Conservation (phyloP, 345 rosid species). For the Hevea brasiliensis region DNA sequence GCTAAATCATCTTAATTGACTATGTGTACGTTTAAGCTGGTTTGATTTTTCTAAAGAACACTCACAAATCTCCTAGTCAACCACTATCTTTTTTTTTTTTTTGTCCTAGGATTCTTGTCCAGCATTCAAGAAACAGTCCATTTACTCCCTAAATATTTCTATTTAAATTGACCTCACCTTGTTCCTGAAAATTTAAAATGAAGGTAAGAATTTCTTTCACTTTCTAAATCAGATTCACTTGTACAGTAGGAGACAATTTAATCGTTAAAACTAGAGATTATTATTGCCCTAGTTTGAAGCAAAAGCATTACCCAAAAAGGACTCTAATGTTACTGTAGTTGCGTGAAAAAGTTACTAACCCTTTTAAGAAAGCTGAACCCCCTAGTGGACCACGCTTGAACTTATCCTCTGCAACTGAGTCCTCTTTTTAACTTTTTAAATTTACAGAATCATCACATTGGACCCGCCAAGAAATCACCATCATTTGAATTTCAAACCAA, state of each 20-base stretch:
- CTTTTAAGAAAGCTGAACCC: slow-evolving; percentile 15
- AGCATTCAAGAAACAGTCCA: neutral
- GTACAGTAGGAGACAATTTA: too few species aligned
- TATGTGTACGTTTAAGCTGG: neutral
- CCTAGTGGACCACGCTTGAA: slow-evolving; percentile 5
- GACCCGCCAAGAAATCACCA: slow-evolving; percentile 23
- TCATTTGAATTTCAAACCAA: slow-evolving; percentile 37
- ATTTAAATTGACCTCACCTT: too few species aligned
- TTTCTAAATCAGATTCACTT: neutral
- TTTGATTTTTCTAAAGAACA: neutral
- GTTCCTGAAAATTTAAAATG: neutral
- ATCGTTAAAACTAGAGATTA: neutral
- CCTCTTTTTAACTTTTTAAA: slow-evolving; percentile 25
- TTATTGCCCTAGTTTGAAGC: neutral
- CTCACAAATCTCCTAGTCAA: neutral
- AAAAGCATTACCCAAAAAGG: slow-evolving; percentile 11
- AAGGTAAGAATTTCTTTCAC: neutral
- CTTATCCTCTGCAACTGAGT: slow-evolving; percentile 12
- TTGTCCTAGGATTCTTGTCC: slow-evolving; percentile 4
- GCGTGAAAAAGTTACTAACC: neutral
- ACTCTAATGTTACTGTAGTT: slow-evolving; percentile 8
- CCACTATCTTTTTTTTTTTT: neutral
- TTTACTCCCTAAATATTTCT: neutral
- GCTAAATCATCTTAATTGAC: neutral
- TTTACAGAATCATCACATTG: slow-evolving; percentile 36